Base-by-base conservation (phyloP, 352 stramenopile species). In the Pythium rhizo-oryzae region DNA sequence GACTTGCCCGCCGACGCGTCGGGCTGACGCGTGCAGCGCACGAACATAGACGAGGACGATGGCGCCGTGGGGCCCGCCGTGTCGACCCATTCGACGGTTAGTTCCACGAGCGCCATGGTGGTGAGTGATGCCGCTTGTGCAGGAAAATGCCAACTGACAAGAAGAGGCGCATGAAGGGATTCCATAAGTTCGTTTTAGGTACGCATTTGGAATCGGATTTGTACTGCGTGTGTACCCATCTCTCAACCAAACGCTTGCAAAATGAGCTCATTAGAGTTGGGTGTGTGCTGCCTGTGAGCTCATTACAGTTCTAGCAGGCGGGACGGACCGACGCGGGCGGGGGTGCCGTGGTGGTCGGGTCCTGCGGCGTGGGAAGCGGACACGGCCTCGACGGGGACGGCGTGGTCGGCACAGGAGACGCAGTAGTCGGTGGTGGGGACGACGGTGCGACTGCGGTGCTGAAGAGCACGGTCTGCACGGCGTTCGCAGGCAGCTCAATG, bases 21-120 rank as follows among this genome's bases (percentile, higher is more conserved):
- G 16, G 55, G 1, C 33, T 58, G 39, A 8, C 68, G 68, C 23
- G 19, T 65, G 66, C 72, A 81, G 39, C 66, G 69, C 62, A 81
- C 59, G 23, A 74, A 81, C 24, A 84, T 41, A 19, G 28, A 9
- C 13, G 23, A 24, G 41, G 39, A 6, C 28, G 28, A 28, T 8
- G 25, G 25, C 15, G 41, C 24, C 16, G 7, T 35, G 16, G 23
- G 46, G 11, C 55, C 54, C 28, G 8, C 37, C 37, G 44, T 52
- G 43, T 80, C 76, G 16, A 53, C 73, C 47, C 70, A 71, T 37
- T 74, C 67, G 16, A 65, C 69, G 21, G 49, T 24, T 19, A 84
- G 25, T 43, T 77, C 68, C 16, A 65, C 61, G 28, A 81, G 52
- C 64, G 52, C 30, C 65, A 71, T 71, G 47, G 13, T 30, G 23